phyloP scores from a whole-genome alignment of 371 early-diverging fungal species.

The Lichtheimia ramosa region DNA sequence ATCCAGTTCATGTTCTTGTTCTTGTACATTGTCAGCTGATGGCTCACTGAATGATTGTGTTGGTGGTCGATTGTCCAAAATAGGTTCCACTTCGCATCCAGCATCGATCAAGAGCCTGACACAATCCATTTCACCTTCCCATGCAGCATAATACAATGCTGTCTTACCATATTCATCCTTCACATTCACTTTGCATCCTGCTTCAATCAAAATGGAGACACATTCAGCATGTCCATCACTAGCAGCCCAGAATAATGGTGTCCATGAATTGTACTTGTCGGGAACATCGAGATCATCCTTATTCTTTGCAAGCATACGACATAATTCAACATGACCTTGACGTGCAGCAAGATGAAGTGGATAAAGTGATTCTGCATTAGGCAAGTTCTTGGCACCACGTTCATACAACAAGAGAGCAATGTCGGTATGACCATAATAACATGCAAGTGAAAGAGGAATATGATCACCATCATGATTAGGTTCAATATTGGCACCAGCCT shows the following conservation, averaged over 20 bases:
- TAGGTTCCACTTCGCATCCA: constrained; percentile 46
- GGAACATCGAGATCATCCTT: constrained; percentile 70
- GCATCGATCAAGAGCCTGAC: constrained; percentile 65
- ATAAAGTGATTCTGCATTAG: constrained; percentile 76
- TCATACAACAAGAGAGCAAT: constrained; percentile 79
- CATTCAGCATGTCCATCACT: constrained; percentile 88
- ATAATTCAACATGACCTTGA: constrained; percentile 80
- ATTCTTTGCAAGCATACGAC: constrained; percentile 72
- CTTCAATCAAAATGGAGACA: constrained; percentile 77
- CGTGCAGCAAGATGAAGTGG: constrained; percentile 89
- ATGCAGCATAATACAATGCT: constrained; percentile 91
- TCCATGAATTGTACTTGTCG: constrained; percentile 94
- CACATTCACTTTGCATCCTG: constrained; percentile 74
- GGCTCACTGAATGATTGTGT: constrained; percentile 19
- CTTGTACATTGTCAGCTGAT: constrained; percentile 14
- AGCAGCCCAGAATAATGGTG: constrained; percentile 93
- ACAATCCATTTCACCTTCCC: constrained; percentile 88
- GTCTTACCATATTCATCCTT: constrained; percentile 85
- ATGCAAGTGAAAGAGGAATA: constrained; percentile 82
- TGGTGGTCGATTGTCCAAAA: constrained; percentile 7
- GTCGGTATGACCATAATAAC: constrained; percentile 87
- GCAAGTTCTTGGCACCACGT: constrained; percentile 67
- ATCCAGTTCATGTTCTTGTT: constrained; percentile 61
- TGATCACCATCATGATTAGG: constrained; percentile 58
- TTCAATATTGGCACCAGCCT: constrained; percentile 66